Percentiles rank a stretch among this genome's conserved stretches.
Evolutionary conservation across 73 alveolate genomes (phyloP).

Genomic region (Urostyla sp.): DNA sequence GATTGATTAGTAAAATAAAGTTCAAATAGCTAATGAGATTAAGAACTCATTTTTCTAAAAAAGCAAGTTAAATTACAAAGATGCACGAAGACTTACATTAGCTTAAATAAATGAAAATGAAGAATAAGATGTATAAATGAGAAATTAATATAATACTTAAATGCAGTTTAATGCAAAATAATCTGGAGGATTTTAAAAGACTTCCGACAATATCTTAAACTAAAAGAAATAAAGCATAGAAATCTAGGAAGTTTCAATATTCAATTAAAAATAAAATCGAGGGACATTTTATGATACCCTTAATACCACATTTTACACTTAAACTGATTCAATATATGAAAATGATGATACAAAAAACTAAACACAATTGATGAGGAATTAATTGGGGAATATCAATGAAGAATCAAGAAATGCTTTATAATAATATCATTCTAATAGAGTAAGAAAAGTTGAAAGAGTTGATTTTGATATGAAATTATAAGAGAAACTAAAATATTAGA

Average conservation of each 20-base stretch:
- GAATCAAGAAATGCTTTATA: neutral
- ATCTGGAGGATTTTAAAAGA: neutral
- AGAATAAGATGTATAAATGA: neutral
- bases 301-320: slow-evolving; percentile 49
- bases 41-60: no score
- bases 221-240: neutral
- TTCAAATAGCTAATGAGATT: neutral
- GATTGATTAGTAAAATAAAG: neutral
- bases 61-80: slow-evolving; percentile 33
- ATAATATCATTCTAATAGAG: neutral
- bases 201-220: no score
- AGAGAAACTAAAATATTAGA: neutral
- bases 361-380: neutral
- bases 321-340: slow-evolving; percentile 41
- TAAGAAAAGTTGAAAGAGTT: neutral
- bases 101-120: neutral
- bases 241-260: neutral
- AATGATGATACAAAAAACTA: slow-evolving; percentile 1
- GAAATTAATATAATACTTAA: neutral
- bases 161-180: neutral
- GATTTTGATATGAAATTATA: neutral
- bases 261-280: neutral
- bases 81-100: neutral
- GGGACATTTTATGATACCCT: slow-evolving; percentile 48
- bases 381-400: neutral